Conservation (phyloP, 2,329 filamentous ascomycete genomes). For the Cytospora paraplurivora region DNA sequence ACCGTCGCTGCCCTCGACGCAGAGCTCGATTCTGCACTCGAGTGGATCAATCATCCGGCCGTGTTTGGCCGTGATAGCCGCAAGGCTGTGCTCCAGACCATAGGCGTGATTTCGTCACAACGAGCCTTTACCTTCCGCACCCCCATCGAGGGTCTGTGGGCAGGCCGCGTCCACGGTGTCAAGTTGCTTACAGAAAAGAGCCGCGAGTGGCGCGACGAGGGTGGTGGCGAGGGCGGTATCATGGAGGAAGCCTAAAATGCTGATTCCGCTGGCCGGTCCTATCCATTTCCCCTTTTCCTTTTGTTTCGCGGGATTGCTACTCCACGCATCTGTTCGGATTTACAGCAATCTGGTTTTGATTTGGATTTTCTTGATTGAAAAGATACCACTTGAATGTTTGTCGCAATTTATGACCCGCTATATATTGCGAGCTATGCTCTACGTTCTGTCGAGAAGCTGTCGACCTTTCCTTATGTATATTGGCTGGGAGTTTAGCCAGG, state of each 20-base stretch:
- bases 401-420: not conserved
- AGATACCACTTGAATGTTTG: slow-evolving; percentile 16
- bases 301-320: slow-evolving; percentile 10
- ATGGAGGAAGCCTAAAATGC: slow-evolving; percentile 58
- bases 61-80: slow-evolving; percentile 92
- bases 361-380: slow-evolving; percentile 10
- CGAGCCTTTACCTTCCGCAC: slow-evolving; percentile 92
- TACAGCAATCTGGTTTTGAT: not conserved
- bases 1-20: slow-evolving; percentile 87
- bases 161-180: slow-evolving; percentile 77
- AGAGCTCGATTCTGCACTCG: slow-evolving; percentile 85
- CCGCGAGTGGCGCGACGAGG: slow-evolving; percentile 88
- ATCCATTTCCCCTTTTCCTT: slow-evolving; percentile 6
- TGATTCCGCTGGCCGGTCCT: not conserved
- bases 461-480: not conserved
- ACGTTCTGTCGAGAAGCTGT: not conserved
- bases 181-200: slow-evolving; percentile 80
- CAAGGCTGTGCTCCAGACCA: slow-evolving; percentile 94
- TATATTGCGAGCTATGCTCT: slow-evolving; percentile 4
- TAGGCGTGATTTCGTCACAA: slow-evolving; percentile 94
- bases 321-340: not conserved
- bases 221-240: slow-evolving; percentile 70
- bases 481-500: not conserved
- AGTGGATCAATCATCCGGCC: slow-evolving; percentile 97
- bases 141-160: slow-evolving; percentile 87